phyloP scores from a whole-genome alignment of 2,329 filamentous ascomycete genomes.

The Ceratocystis colombiana region DNA sequence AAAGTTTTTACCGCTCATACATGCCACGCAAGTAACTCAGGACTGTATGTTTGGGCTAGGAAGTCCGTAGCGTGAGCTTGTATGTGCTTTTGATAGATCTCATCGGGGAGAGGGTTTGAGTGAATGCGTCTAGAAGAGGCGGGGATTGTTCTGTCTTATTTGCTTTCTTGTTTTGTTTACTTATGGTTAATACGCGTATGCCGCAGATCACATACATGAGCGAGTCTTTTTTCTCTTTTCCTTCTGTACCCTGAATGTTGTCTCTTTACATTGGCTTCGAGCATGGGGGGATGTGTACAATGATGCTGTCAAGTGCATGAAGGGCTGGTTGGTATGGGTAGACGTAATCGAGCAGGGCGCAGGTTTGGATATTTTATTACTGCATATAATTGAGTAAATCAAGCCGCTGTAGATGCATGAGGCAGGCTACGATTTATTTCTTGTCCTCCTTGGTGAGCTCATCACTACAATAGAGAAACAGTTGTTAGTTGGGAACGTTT shows the following conservation, averaged over 20 bases:
- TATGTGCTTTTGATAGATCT: neutral
- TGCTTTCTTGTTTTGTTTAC: constrained; percentile 17
- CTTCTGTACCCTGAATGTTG: neutral
- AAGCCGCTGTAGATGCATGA: neutral
- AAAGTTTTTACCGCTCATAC: constrained; percentile 86
- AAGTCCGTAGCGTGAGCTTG: neutral
- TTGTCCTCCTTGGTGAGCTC: constrained; percentile 64
- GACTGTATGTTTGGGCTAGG: neutral
- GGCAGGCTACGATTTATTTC: constrained; percentile 37
- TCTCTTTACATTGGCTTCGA: neutral
- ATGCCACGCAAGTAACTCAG: constrained; percentile 55
- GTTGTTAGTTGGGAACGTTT: neutral
- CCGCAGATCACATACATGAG: constrained; percentile 14
- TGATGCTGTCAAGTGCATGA: neutral
- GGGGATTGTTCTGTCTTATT: neutral
- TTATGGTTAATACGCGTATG: constrained; percentile 11
- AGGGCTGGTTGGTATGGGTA: neutral
- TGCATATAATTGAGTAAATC: constrained; percentile 8
- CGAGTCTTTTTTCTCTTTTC: neutral
- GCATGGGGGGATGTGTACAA: neutral
- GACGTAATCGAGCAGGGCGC: neutral
- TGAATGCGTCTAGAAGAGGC: neutral
- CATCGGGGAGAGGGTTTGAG: neutral
- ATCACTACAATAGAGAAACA: constrained; percentile 44
- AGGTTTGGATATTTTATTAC: constrained; percentile 4